Conservation (phyloP, 164 flowering plant genomes). For the Aristolochia fimbriata region DNA sequence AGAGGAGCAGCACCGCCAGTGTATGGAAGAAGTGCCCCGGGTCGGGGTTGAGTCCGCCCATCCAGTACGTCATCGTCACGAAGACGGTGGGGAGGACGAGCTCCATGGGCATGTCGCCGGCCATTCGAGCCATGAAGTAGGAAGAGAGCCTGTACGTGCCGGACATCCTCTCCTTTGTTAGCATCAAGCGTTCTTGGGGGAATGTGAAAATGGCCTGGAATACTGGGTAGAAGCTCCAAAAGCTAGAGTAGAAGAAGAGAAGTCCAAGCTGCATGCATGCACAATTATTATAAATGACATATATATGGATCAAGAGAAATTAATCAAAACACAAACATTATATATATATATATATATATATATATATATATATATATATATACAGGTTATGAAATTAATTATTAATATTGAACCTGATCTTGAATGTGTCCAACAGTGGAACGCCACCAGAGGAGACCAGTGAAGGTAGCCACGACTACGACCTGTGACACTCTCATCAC, state of each 20-base stretch:
- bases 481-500: conserved; percentile 10
- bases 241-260: conserved; percentile 7
- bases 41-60: conserved; percentile 52
- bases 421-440: conserved; percentile 7
- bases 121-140: conserved; percentile 4
- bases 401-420: conserved; percentile 15
- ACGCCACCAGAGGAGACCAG: conserved; percentile 13
- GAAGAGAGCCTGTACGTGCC: conserved; percentile 7
- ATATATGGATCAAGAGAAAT: too few species aligned
- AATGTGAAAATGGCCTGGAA: conserved; percentile 9
- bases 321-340: too few species aligned
- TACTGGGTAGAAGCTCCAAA: conserved; percentile 10
- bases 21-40: conserved; percentile 25
- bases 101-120: conserved; percentile 33
- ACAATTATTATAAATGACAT: too few species aligned
- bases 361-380: too few species aligned
- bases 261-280: conserved; percentile 5
- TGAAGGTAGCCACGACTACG: conserved; percentile 5
- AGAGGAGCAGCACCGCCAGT: conserved; percentile 29
- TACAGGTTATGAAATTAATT: too few species aligned
- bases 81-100: conserved; percentile 65
- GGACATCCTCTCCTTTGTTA: conserved; percentile 5
- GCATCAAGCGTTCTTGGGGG: conserved; percentile 7
- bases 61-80: conserved; percentile 50
- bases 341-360: too few species aligned